These are phyloP conservation scores for Fusarium sublunatum DNA, from an alignment of 2,329 filamentous ascomycete genomes.

Conservation along the genomic window DNA sequence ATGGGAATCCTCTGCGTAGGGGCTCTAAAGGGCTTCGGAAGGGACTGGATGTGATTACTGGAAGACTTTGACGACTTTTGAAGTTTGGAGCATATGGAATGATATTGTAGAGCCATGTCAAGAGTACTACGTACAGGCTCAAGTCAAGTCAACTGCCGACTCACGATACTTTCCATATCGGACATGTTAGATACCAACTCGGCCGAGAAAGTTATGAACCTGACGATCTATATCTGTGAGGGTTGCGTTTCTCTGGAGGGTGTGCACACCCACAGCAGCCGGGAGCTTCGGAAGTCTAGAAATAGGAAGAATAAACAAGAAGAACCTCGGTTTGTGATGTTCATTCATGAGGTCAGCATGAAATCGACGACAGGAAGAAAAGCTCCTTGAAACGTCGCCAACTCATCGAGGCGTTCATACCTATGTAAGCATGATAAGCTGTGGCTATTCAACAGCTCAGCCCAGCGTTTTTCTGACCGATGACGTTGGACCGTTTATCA, in stretches of 20 bases:
- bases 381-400: neutral
- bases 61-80: neutral
- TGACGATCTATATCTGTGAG: constrained; percentile 19
- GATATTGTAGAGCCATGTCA: neutral
- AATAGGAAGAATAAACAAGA: neutral
- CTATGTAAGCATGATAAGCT: neutral
- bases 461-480: neutral
- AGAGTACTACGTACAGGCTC: neutral
- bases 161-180: neutral
- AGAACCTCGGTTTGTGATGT: constrained; percentile 17
- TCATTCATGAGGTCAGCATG: constrained; percentile 6
- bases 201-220: constrained; percentile 33
- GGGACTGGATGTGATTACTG: constrained; percentile 11
- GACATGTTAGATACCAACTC: constrained; percentile 11
- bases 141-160: neutral
- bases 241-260: constrained; percentile 4
- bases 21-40: constrained; percentile 45
- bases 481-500: constrained; percentile 8
- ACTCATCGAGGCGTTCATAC: neutral
- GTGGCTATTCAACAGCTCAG: neutral
- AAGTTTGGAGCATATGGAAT: neutral
- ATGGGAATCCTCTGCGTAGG: neutral
- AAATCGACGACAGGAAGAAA: neutral
- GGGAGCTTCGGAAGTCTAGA: neutral
- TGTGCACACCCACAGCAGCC: neutral